phyloP scores from a whole-genome alignment of 331 rosid genomes.

The Quercus phellos region DNA sequence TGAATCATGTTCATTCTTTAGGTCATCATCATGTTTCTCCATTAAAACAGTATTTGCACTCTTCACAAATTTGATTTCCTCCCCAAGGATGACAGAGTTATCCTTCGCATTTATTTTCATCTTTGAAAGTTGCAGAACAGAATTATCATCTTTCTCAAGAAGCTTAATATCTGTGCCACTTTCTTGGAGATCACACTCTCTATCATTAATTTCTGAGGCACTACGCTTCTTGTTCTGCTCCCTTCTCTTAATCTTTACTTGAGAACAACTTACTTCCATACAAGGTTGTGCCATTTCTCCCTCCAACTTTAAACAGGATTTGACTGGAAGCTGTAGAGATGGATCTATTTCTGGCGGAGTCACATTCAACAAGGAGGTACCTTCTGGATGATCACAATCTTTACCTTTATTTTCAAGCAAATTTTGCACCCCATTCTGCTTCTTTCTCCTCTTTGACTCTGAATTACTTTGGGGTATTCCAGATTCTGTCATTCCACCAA shows the following conservation, averaged over 20 bases:
- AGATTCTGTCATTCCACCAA: slow-evolving; percentile 10
- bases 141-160: slow-evolving; percentile 6
- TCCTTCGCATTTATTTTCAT: slow-evolving; percentile 13
- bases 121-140: slow-evolving; percentile 16
- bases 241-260: slow-evolving; percentile 19
- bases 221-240: background rate
- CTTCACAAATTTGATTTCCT: slow-evolving; percentile 3
- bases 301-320: slow-evolving; percentile 4
- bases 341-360: slow-evolving; percentile 13
- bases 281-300: slow-evolving; percentile 17
- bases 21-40: slow-evolving; percentile 10
- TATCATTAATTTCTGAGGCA: slow-evolving; percentile 23
- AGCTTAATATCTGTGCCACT: slow-evolving; percentile 18
- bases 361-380: slow-evolving; percentile 12
- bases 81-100: slow-evolving; percentile 6
- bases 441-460: slow-evolving; percentile 27
- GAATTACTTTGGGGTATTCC: slow-evolving; percentile 15
- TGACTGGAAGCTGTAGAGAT: slow-evolving; percentile 16
- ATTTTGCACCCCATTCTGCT: slow-evolving; percentile 10
- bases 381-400: slow-evolving; percentile 11
- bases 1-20: slow-evolving; percentile 1
- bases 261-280: slow-evolving; percentile 8
- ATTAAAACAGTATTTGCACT: slow-evolving; percentile 9
- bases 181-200: slow-evolving; percentile 12
- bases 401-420: slow-evolving; percentile 10